phyloP scores from a whole-genome alignment of 192 early-diverging fungal species.

The Backusella liffmaniae region DNA sequence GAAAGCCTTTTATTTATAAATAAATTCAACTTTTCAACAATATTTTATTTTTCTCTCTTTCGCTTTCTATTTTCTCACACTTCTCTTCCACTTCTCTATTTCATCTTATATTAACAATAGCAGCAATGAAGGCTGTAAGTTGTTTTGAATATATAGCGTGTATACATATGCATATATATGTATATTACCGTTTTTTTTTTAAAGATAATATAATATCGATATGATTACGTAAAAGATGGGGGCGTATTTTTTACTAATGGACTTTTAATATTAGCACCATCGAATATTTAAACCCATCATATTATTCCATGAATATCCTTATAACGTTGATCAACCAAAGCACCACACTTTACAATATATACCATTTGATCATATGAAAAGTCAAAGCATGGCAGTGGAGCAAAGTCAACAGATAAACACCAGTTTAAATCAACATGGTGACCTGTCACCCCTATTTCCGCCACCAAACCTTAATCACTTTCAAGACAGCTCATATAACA shows the following conservation, averaged over 20 bases:
- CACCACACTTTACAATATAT: background rate
- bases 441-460: background rate
- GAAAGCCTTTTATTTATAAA: background rate
- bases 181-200: no score
- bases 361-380: conserved; percentile 10
- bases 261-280: conserved; percentile 11
- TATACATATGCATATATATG: background rate
- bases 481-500: background rate
- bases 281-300: conserved; percentile 35
- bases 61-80: conserved; percentile 8
- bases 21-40: background rate
- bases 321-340: background rate
- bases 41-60: conserved; percentile 5
- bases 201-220: background rate
- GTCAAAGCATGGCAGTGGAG: background rate
- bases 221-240: background rate
- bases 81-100: background rate
- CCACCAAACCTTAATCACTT: background rate
- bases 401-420: background rate
- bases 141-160: background rate
- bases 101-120: background rate
- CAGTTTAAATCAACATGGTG: background rate
- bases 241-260: background rate
- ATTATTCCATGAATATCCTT: conserved; percentile 30
- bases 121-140: background rate